phyloP scores from a whole-genome alignment of 768 basidiomycete species.

The Butyriboletus loyo region DNA sequence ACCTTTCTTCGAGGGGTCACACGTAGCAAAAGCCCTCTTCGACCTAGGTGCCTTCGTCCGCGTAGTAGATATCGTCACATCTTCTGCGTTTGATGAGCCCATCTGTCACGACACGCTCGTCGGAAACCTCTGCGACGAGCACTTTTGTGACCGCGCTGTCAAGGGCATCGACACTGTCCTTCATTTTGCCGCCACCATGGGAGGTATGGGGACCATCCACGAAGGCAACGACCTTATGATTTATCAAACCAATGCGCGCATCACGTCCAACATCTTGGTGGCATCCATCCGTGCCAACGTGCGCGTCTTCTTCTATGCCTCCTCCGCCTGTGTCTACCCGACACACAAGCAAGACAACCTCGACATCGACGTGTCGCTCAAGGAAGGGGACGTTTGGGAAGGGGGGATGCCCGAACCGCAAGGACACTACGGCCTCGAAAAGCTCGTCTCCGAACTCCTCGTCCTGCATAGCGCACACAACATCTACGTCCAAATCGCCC shows the following conservation, averaged over 20 bases:
- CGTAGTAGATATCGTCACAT: constrained; percentile 39
- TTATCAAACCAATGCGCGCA: constrained; percentile 47
- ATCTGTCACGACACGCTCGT: constrained; percentile 36
- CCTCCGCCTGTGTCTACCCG: constrained; percentile 60
- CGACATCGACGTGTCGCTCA: constrained; percentile 40
- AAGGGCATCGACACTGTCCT: constrained; percentile 43
- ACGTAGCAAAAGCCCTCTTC: constrained; percentile 42
- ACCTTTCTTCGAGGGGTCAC: constrained; percentile 42
- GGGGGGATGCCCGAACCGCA: constrained; percentile 43
- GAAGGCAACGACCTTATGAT: constrained; percentile 45
- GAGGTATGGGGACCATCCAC: constrained; percentile 64
- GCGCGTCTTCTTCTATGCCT: constrained; percentile 49
- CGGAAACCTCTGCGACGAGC: constrained; percentile 46
- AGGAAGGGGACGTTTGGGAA: constrained; percentile 44
- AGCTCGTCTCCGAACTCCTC: constrained; percentile 48
- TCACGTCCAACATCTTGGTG: constrained; percentile 46
- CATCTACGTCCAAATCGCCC: constrained; percentile 44
- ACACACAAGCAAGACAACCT: constrained; percentile 36
- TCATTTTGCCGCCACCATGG: constrained; percentile 62
- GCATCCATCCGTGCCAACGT: constrained; percentile 40
- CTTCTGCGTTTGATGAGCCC: constrained; percentile 18
- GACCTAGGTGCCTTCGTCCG: constrained; percentile 36
- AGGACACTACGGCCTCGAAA: constrained; percentile 60
- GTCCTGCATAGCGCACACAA: constrained; percentile 30
- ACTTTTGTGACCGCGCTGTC: constrained; percentile 37